Percentiles rank a stretch among this genome's conserved stretches.
Evolutionary conservation across 1,284 basidiomycete genomes (phyloP).

Genomic region (Cryptococcus sp.): DNA sequence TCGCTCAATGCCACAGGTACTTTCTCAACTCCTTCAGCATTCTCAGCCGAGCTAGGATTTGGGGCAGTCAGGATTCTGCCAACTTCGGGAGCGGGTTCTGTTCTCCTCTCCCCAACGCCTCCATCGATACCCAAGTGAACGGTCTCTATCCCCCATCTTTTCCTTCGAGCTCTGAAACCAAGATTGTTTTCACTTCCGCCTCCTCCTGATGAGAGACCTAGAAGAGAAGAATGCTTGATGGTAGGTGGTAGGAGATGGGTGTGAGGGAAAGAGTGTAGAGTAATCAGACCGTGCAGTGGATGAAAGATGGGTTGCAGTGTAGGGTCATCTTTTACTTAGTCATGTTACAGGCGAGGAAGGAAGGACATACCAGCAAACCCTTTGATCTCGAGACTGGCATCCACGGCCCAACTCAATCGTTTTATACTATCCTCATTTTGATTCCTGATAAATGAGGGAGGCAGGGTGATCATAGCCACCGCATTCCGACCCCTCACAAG

Average conservation of each 20-base stretch:
- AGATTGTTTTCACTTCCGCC: constrained; percentile 84
- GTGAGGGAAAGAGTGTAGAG: constrained; percentile 70
- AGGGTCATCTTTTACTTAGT: constrained; percentile 31
- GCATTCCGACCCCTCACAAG: constrained; percentile 57
- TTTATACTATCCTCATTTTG: constrained; percentile 59
- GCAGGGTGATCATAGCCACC: constrained; percentile 65
- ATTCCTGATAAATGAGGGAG: constrained; percentile 48
- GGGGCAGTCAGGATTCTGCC: constrained; percentile 3
- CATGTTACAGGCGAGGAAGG: not conserved
- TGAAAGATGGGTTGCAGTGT: constrained; percentile 60
- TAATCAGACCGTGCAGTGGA: constrained; percentile 75
- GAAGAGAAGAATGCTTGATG: constrained; percentile 53
- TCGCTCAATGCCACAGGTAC: not conserved
- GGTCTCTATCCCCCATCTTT: constrained; percentile 83
- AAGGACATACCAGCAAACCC: constrained; percentile 68
- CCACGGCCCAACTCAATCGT: constrained; percentile 72
- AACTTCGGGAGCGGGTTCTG: constrained; percentile 29
- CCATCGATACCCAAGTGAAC: constrained; percentile 90
- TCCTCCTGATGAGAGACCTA: constrained; percentile 49
- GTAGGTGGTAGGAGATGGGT: constrained; percentile 67
- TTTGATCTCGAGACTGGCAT: constrained; percentile 67
- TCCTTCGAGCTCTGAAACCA: constrained; percentile 87
- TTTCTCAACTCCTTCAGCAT: not conserved
- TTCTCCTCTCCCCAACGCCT: constrained; percentile 78
- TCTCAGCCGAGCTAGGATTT: constrained; percentile 2